Base-by-base conservation (phyloP, 495 filamentous ascomycete genomes). In the Pyrenula massariospora region DNA sequence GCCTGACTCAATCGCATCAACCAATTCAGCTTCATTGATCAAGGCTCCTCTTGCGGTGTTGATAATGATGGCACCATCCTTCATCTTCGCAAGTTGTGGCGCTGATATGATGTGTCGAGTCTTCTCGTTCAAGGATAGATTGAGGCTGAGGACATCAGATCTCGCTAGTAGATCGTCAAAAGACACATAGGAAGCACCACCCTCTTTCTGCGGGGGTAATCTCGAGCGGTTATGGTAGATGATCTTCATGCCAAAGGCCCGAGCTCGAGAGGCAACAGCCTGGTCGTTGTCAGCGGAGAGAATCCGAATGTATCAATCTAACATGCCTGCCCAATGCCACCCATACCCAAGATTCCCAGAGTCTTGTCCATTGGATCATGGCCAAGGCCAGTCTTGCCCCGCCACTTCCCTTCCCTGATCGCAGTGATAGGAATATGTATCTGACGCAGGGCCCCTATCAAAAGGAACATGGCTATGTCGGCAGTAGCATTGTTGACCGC, bases 281-380 rank as follows among this genome's bases (percentile, higher is more conserved):
- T 84, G 68, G 0, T 25, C 11, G 21, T 15, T n/a, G 36, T 63
- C 36, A 60, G 60, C 19, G 10, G 48, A 57, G 49, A 12, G 5
- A 53, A 12, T 19, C 8, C 55, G 23, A 49, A 15, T 31, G 24
- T 23, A 3, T 15, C 11, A 12, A 5, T 10, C 49, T 54, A 47
- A 48, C 64, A 59, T 67, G 75, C 73, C 54, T 73, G 64, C 50
- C 87, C 88, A 54, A 94, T 94, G 36, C 89, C 89, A 24, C 90
- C 90, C 80, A 91, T 91, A 1, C 90, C 90, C 60, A 93, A 77
- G 60, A 95, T 84, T 20, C 89, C 89, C 0, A 94, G 76, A 0
- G 77, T 71, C 65, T 91, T 91, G 12, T 78, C 80, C 57, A 82
- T 72, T 8, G 89, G 89, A 60, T 88, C 86, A 58, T 79, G 81